Conservation (phyloP, 345 rosid species). For the Pelargonium nanum region DNA sequence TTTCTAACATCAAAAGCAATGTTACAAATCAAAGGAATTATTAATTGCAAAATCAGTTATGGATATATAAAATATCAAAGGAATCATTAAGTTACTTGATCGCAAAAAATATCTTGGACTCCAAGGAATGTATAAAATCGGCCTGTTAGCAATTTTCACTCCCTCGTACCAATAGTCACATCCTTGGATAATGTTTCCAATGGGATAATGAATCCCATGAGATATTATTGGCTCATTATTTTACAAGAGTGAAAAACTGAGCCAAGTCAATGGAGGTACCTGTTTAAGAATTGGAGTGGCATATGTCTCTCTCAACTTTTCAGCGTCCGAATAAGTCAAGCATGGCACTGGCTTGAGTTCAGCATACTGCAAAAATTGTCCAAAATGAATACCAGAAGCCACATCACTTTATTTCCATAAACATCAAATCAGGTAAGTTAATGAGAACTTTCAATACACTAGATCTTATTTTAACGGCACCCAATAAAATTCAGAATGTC, state of each 20-base stretch:
- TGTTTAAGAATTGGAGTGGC: conserved; percentile 88
- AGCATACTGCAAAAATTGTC: conserved; percentile 53
- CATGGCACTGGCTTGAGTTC: conserved; percentile 96
- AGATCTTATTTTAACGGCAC: not conserved
- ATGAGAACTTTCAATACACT: not conserved
- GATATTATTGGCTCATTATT: not conserved
- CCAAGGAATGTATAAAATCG: too few species aligned
- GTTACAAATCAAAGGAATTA: not conserved
- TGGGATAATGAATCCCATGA: too few species aligned
- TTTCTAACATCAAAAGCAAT: not conserved
- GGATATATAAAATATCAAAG: too few species aligned
- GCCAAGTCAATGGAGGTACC: conserved; percentile 27
- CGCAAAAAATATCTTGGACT: too few species aligned
- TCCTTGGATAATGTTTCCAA: not conserved
- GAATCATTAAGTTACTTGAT: too few species aligned
- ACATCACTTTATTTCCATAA: not conserved
- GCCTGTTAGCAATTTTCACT: too few species aligned
- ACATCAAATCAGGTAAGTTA: too few species aligned
- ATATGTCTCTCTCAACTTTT: conserved; percentile 48
- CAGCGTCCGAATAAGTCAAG: conserved; percentile 72
- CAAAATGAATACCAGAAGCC: not conserved
- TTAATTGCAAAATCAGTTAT: not conserved
- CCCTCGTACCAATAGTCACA: not conserved
- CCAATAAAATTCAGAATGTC: too few species aligned
- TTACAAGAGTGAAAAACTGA: not conserved